Evolutionary conservation across 371 early-diverging fungal species (phyloP), one percentile per base, ranked within the genome.

Genomic region (Syncephalastrum monosporum): DNA sequence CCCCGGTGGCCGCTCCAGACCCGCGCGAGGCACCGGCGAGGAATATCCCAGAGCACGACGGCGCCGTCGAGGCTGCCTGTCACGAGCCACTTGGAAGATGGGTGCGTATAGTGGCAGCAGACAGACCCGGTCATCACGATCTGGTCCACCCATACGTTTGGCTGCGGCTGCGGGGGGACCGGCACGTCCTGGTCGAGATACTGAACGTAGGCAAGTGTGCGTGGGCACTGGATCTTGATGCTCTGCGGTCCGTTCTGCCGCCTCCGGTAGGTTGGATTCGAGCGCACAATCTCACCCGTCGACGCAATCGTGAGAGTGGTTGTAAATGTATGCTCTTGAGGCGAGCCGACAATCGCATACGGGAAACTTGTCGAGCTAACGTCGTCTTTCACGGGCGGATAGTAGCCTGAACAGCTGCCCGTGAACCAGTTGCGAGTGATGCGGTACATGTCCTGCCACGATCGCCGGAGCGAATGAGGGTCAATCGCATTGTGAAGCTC

Each of bases 41-140:
- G 55, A 25, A 72, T 50, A 59, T 84, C 72, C 82, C 84, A 81
- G 1, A 84, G 67, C 0, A 77, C 63, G 5, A 84, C 82, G 10
- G 80, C 69, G 15, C 84, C 84, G 55, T 82, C 74, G 47, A 84
- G 55, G 23, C 74, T 75, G 13, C 84, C 84, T 1, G 82, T 84
- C 4, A 79, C 82, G 15, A 84, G 33, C 61, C 74, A 80, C 6
- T 63, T 45, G 3, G 79, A 68, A 0, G 67, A 48, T 1, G 74
- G 65, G 14, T 77, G 71, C 0, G 81, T 65, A 42, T 71, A 79
- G 50, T 81, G 84, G 29, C 81, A 82, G 3, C 75, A 66, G 16
- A 84, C 74, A 33, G 38, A 33, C 12, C 38, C 38, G 38, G 38
- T 33, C 38, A 33, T 33, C 38, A 33, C 38, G 12, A 33, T 12